Evolutionary conservation across 129 eudicot species (phyloP), one percentile per base, ranked within the genome.

Genomic region (Saposhnikovia divaricata): DNA sequence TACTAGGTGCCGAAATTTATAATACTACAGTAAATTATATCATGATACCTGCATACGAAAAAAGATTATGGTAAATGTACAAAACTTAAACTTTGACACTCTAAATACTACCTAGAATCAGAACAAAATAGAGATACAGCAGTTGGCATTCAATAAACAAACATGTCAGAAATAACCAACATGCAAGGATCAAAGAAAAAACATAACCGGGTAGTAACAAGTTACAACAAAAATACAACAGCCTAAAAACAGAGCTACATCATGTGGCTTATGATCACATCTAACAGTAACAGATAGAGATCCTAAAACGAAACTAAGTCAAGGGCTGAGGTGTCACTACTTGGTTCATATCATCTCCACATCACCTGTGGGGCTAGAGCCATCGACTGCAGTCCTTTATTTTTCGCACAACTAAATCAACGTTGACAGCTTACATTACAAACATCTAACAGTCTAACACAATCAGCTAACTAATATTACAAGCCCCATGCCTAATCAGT

Each of bases 331-430:
- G 69, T 6, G 15, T 61, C 69, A 3, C 15, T 61, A 61, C 4
- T 61, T 61, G 68, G 68, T 59, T n/a, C 34, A 6, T 15, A 68
- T 68, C 73, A 25, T 68, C 23, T 40, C 73, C 19, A 40, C 19
- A 27, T 68, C 42, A 68, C 73, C 43, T 28, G 43, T 31, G 18
- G 42, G 23, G 73, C 73, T 68, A 15, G 73, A 68, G 73, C 42
- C 73, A 15, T 14, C 73, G 14, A 61, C 73, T 68, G 73, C 39
- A 31, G 42, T 34, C 73, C 73, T 68, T 68, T 68, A 68, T 68
- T 68, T 65, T 31, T 61, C 12, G 34, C 69, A 61, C 73, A 1
- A 63, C 70, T 9, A 68, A 8, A 21, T 31, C 73, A 66, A 68
- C 42, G 10, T 31, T 28, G 42, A 68, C 23, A 27, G 73, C 73